These are phyloP conservation scores for Acephala macrosclerotiorum DNA, from an alignment of 2,329 filamentous ascomycete species.

Conservation along the genomic window DNA sequence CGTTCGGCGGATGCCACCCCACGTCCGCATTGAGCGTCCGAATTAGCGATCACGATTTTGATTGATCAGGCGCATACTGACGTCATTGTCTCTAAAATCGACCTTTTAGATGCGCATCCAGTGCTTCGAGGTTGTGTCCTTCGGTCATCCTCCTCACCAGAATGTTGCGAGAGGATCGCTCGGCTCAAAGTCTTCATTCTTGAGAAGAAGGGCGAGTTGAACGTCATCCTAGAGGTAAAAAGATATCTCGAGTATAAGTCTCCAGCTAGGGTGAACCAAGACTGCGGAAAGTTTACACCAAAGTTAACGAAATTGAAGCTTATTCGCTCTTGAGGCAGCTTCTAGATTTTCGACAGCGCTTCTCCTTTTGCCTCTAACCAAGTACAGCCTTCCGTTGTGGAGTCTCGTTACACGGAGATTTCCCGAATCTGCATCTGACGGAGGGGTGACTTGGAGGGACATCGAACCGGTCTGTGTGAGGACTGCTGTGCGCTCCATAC, in stretches of 20 bases:
- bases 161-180: neutral
- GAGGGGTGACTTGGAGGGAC: neutral
- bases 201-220: neutral
- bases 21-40: slow-evolving; percentile 17
- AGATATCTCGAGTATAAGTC: neutral
- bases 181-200: neutral
- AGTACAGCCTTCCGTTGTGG: neutral
- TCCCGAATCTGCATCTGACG: slow-evolving; percentile 1
- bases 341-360: slow-evolving; percentile 11
- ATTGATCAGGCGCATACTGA: slow-evolving; percentile 24
- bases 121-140: neutral
- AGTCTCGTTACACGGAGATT: neutral
- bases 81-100: slow-evolving; percentile 19
- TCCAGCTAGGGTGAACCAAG: neutral
- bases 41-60: slow-evolving; percentile 19
- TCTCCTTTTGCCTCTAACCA: neutral
- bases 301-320: neutral
- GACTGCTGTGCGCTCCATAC: neutral
- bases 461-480: neutral
- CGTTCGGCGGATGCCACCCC: slow-evolving; percentile 9
- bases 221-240: neutral
- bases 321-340: slow-evolving; percentile 10
- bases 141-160: neutral
- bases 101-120: slow-evolving; percentile 9
- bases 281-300: neutral